These are phyloP conservation scores for Polytrichum formosum DNA, from an alignment of 225 moss, liverwort and hornwort genomes.

Conservation along the genomic window DNA sequence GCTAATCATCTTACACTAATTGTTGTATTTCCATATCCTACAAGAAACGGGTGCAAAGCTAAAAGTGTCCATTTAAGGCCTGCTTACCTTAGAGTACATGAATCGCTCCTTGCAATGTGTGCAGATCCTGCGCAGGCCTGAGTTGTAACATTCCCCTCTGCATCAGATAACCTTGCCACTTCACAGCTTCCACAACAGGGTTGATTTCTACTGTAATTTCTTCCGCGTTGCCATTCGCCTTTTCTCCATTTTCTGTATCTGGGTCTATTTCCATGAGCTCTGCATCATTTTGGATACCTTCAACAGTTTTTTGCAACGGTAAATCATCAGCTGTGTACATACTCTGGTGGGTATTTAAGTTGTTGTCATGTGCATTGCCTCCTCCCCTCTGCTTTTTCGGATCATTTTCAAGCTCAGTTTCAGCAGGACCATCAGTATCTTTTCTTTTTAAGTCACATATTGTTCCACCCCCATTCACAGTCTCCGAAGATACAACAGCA, in stretches of 20 bases:
- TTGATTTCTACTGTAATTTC: slow-evolving; percentile 13
- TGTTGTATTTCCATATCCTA: too few species aligned
- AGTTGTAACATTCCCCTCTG: slow-evolving; percentile 47
- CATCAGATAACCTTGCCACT: slow-evolving; percentile 49
- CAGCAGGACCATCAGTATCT: slow-evolving; percentile 15
- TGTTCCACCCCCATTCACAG: slow-evolving; percentile 10
- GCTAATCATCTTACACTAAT: too few species aligned
- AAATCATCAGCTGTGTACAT: too few species aligned
- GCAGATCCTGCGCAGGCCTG: slow-evolving; percentile 35
- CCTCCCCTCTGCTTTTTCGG: slow-evolving; percentile 28
- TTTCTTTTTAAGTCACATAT: slow-evolving; percentile 39
- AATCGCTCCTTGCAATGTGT: slow-evolving; percentile 53
- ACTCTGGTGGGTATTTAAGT: too few species aligned
- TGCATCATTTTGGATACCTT: slow-evolving; percentile 13
- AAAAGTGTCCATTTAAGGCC: neutral
- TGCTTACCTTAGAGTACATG: slow-evolving; percentile 34
- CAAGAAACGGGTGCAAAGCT: too few species aligned
- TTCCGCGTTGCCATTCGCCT: slow-evolving; percentile 15
- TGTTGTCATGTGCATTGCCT: neutral
- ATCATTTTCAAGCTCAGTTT: slow-evolving; percentile 18
- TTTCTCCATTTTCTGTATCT: slow-evolving; percentile 4
- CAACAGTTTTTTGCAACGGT: slow-evolving; percentile 4
- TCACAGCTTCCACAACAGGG: slow-evolving; percentile 25
- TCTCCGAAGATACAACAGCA: too few species aligned
- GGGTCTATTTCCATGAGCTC: slow-evolving; percentile 36